These are phyloP conservation scores for Santalum album DNA, from an alignment of 164 flowering plant genomes.

Conservation along the genomic window DNA sequence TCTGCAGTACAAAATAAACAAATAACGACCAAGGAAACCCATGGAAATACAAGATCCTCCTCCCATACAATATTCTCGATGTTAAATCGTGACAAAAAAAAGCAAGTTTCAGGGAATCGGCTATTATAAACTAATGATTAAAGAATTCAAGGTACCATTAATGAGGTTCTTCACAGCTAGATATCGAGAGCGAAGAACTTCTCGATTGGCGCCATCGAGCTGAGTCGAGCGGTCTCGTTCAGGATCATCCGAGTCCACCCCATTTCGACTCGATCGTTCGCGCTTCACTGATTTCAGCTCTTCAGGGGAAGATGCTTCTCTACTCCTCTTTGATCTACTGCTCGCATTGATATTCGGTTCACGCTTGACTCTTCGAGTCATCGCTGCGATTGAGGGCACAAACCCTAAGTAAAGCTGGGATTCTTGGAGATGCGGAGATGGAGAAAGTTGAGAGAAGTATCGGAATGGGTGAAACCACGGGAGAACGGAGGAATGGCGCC, in stretches of 20 bases:
- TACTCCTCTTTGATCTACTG: background rate
- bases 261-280: background rate
- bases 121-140: background rate
- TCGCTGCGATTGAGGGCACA: too few relatives aligned
- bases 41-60: background rate
- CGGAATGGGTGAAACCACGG: too few relatives aligned
- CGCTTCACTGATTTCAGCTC: background rate
- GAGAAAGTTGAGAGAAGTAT: too few relatives aligned
- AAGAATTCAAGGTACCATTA: background rate
- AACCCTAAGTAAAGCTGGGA: too few relatives aligned
- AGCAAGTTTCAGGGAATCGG: background rate
- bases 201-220: background rate
- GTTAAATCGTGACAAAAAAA: background rate
- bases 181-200: background rate
- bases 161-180: slow-evolving; percentile 1
- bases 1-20: background rate
- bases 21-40: background rate
- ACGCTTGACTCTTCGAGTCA: too few relatives aligned
- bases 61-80: too few relatives aligned
- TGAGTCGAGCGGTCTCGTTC: background rate
- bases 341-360: too few relatives aligned
- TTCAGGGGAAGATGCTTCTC: background rate
- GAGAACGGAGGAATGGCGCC: too few relatives aligned
- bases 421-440: too few relatives aligned
- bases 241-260: background rate